Conservation (phyloP, 352 stramenopile species). For the Phytophthora sansomeana region DNA sequence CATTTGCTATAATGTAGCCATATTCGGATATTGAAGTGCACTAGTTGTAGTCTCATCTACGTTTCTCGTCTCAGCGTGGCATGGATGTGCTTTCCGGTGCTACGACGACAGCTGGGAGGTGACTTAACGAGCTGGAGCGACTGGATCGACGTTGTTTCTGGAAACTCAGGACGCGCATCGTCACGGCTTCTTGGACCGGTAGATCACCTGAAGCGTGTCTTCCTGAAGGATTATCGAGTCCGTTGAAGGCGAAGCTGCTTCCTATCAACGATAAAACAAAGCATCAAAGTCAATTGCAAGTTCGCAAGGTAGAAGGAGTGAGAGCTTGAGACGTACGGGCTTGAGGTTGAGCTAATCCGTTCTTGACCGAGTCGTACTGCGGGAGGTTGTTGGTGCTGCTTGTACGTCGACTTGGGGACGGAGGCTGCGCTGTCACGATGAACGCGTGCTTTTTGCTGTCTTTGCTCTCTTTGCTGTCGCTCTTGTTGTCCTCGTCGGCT, state of each 20-base stretch:
- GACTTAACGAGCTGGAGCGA: constrained; percentile 31
- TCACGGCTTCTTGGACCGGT: constrained; percentile 36
- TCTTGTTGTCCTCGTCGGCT: constrained; percentile 19
- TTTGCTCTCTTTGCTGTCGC: constrained; percentile 15
- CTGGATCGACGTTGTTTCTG: constrained; percentile 29
- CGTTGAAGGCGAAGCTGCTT: constrained; percentile 48
- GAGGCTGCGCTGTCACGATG: constrained; percentile 22
- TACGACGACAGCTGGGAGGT: constrained; percentile 8
- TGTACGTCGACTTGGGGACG: constrained; percentile 17
- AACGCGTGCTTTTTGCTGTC: constrained; percentile 15
- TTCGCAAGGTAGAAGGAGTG: neutral
- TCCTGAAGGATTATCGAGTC: constrained; percentile 19
- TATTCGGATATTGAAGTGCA: too few species aligned
- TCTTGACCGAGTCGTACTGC: constrained; percentile 33
- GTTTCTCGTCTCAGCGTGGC: neutral
- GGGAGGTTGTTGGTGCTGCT: constrained; percentile 30
- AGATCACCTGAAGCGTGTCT: constrained; percentile 23
- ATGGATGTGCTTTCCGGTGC: constrained; percentile 17
- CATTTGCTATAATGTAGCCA: too few species aligned
- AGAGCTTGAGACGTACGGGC: constrained; percentile 24
- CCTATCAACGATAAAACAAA: constrained; percentile 18
- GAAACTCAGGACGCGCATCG: constrained; percentile 48
- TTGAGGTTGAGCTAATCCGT: constrained; percentile 15
- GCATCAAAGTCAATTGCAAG: constrained; percentile 4
- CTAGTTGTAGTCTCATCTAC: neutral